These are phyloP conservation scores for Globisporangium uncinulatum DNA, from an alignment of 352 stramenopile genomes.

Conservation along the genomic window DNA sequence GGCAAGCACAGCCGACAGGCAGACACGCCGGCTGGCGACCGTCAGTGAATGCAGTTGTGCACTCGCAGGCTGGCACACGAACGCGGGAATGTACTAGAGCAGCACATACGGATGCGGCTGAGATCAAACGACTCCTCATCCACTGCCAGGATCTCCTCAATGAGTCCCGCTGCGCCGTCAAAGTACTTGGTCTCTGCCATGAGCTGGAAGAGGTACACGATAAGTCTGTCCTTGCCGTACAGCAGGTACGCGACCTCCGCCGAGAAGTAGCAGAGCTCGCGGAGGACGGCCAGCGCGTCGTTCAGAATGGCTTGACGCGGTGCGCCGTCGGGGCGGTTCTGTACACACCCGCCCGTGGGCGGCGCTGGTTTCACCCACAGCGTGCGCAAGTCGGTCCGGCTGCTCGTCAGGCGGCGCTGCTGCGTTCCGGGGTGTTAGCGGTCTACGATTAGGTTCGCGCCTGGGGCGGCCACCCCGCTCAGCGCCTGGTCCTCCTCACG, in stretches of 20 bases:
- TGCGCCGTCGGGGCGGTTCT: conserved; percentile 40
- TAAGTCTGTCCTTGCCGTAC: conserved; percentile 78
- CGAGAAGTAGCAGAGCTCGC: conserved; percentile 83
- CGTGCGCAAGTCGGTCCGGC: conserved; percentile 42
- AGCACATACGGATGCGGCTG: conserved; percentile 66
- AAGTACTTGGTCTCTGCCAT: conserved; percentile 88
- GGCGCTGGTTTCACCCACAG: conserved; percentile 47
- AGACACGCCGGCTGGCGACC: no score
- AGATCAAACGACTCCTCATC: conserved; percentile 77
- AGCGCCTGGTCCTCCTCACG: conserved; percentile 41
- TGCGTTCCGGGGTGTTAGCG: conserved; percentile 16
- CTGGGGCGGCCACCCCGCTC: conserved; percentile 6
- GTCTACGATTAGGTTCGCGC: conserved; percentile 31
- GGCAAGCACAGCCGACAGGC: not conserved
- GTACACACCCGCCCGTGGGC: conserved; percentile 21
- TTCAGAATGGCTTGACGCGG: conserved; percentile 55
- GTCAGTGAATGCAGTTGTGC: no score
- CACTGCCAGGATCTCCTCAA: conserved; percentile 92
- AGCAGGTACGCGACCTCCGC: conserved; percentile 56
- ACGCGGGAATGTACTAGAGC: no score
- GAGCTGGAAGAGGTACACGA: conserved; percentile 93
- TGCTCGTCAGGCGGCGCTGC: conserved; percentile 20
- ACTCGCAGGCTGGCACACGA: no score
- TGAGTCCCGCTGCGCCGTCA: conserved; percentile 84
- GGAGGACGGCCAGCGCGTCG: conserved; percentile 71